Conservation (phyloP, 75 land plant genomes). For the Sequoia sempervirens region DNA sequence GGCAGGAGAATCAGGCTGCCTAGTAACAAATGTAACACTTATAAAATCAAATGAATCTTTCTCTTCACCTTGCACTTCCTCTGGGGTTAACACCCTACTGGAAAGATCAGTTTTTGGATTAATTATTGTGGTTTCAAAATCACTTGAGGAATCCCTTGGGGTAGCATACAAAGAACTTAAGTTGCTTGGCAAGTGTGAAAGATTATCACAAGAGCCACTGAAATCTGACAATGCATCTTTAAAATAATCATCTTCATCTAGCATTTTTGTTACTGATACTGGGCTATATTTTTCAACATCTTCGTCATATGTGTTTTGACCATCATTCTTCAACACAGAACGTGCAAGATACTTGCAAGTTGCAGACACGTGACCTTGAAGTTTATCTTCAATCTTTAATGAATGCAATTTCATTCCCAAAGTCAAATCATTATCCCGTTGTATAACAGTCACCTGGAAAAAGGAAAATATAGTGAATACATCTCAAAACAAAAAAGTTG, state of each 20-base stretch:
- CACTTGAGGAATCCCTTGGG: constrained; percentile 7
- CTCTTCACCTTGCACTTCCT: constrained; percentile 11
- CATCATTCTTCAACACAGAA: constrained; percentile 47
- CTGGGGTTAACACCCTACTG: neutral
- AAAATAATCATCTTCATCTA: constrained; percentile 79
- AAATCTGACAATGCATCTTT: constrained; percentile 91
- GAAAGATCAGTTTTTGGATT: neutral
- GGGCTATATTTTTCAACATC: neutral
- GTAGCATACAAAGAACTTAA: neutral
- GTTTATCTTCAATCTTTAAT: constrained; percentile 77
- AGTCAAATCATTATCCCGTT: constrained; percentile 48
- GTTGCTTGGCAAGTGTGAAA: neutral
- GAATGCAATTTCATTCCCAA: constrained; percentile 77
- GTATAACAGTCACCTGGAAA: constrained; percentile 64
- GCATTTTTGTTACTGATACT: neutral
- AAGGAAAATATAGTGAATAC: neutral
- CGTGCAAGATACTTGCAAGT: constrained; percentile 62
- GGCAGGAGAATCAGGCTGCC: constrained; percentile 59
- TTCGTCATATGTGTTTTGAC: neutral
- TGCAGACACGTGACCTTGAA: constrained; percentile 51
- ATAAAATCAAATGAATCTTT: constrained; percentile 70
- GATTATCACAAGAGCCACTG: constrained; percentile 24
- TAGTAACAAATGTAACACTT: constrained; percentile 52
- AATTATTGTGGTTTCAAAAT: constrained; percentile 12
- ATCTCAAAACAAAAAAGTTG: neutral